Evolutionary conservation across 768 basidiomycete genomes (phyloP).

Genomic region (Tricholoma sp.): DNA sequence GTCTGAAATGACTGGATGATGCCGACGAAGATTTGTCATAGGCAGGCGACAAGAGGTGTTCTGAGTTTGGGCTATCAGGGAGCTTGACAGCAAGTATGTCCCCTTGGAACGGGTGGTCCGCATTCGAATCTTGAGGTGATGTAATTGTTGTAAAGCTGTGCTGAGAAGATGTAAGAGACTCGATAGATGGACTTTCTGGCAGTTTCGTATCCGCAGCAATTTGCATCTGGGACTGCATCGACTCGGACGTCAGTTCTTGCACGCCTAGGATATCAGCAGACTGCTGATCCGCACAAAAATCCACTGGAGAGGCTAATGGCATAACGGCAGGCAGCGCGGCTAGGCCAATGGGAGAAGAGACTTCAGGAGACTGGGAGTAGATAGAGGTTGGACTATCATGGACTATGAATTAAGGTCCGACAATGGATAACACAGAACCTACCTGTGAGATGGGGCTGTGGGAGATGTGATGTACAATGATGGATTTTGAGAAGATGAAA

Average conservation of each 20-base stretch:
- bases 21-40: neutral
- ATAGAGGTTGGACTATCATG: slow-evolving; percentile 7
- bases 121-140: slow-evolving; percentile 21
- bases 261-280: neutral
- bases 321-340: slow-evolving; percentile 27
- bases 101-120: slow-evolving; percentile 1
- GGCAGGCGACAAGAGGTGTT: neutral
- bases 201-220: slow-evolving; percentile 1
- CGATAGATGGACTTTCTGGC: slow-evolving; percentile 4
- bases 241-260: neutral
- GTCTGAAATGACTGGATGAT: neutral
- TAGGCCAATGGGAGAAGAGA: slow-evolving; percentile 30
- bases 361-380: slow-evolving; percentile 23
- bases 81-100: slow-evolving; percentile 2
- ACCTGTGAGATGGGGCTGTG: neutral
- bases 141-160: slow-evolving; percentile 19
- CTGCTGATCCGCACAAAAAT: slow-evolving; percentile 7
- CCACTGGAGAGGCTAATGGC: slow-evolving; percentile 30
- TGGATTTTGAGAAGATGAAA: neutral
- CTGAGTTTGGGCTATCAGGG: slow-evolving; percentile 1
- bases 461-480: neutral
- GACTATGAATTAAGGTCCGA: neutral
- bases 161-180: slow-evolving; percentile 13
- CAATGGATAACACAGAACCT: neutral
- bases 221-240: neutral